Evolutionary conservation across 129 eudicot genomes (phyloP), one percentile per base, ranked within the genome.

Genomic region (Tanacetum coccineum): DNA sequence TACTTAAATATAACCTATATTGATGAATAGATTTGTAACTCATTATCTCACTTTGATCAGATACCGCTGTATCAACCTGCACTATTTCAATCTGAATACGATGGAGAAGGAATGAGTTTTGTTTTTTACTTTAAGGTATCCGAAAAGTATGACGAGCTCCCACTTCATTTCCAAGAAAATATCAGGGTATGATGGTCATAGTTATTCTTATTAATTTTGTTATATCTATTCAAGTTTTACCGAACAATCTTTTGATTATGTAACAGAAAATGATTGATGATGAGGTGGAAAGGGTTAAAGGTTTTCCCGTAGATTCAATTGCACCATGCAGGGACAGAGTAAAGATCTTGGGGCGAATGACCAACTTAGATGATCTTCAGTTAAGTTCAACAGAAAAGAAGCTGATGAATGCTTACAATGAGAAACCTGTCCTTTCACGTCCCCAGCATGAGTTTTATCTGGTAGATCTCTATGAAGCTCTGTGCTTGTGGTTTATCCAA

Each of bases 361-460:
- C 62, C 42, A 91, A 87, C 67, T 13, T 81, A 64, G 96, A 87
- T 57, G 88, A 87, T 59, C 87, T 85, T 66, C 81, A 80, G 8
- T 72, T 87, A 68, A 91, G 84, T 70, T 52, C 85, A 22, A 75
- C 94, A 0, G 96, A 91, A 68, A 83, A 77, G 79, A 91, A 84
- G 76, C 88, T 91, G 25, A 81, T 91, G 85, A 84, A 83, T 72
- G 88, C 90, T 49, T 91, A 87, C 76, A 91, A 91, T 32, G 90
- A 91, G 67, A 91, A 87, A 70, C 97, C 97, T 1, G 94, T 87
- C 14, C 90, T 91, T 6, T 79, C 96, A 26, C 96, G 97, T 45
- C 97, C 97, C 52, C 97, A 91, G 49, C 97, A 91, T 74, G 83
- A 87, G 59, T 91, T 91, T 80, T 85, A 87, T 81, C 66, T 76